Percentiles rank a stretch among this genome's conserved stretches.
Conservation (phyloP, 352 stramenopile species). For the Globisporangium recalcitrans region DNA sequence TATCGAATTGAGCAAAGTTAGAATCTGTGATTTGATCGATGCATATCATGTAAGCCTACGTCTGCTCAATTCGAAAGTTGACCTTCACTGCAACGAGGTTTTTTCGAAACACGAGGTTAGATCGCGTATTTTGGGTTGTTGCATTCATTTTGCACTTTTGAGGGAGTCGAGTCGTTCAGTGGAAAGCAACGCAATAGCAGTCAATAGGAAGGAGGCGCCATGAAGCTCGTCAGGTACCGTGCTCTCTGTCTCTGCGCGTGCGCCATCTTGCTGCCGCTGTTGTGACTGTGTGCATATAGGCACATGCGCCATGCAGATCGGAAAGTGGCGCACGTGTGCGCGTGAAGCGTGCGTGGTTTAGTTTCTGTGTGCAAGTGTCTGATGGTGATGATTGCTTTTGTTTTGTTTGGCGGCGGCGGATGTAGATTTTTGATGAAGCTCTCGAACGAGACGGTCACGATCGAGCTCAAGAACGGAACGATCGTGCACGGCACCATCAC, state of each 20-base stretch:
- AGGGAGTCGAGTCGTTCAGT: slow-evolving; percentile 1
- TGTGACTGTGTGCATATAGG: not conserved
- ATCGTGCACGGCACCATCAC: slow-evolving; percentile 98
- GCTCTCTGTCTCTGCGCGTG: not conserved
- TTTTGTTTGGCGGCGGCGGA: not conserved
- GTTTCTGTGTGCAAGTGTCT: not conserved
- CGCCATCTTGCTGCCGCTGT: not conserved
- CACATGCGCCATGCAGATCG: not conserved
- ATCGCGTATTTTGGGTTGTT: too few relatives aligned
- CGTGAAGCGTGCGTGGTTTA: not conserved
- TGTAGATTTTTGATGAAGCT: slow-evolving; percentile 97
- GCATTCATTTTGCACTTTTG: too few relatives aligned
- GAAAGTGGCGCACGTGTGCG: too few relatives aligned
- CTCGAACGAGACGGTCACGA: slow-evolving; percentile 98
- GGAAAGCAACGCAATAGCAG: slow-evolving; percentile 4
- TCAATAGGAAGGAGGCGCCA: not conserved
- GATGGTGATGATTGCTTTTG: not conserved
- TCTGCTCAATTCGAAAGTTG: too few relatives aligned
- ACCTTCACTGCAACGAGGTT: too few relatives aligned
- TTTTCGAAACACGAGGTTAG: too few relatives aligned
- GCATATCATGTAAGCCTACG: too few relatives aligned
- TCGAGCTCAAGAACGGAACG: slow-evolving; percentile 99
- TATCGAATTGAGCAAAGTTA: too few relatives aligned
- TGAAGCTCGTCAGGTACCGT: slow-evolving; percentile 8
- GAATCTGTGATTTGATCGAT: too few relatives aligned